These are phyloP conservation scores for Hordeum marinum DNA, from an alignment of 176 grass and related monocot species.

Conservation along the genomic window DNA sequence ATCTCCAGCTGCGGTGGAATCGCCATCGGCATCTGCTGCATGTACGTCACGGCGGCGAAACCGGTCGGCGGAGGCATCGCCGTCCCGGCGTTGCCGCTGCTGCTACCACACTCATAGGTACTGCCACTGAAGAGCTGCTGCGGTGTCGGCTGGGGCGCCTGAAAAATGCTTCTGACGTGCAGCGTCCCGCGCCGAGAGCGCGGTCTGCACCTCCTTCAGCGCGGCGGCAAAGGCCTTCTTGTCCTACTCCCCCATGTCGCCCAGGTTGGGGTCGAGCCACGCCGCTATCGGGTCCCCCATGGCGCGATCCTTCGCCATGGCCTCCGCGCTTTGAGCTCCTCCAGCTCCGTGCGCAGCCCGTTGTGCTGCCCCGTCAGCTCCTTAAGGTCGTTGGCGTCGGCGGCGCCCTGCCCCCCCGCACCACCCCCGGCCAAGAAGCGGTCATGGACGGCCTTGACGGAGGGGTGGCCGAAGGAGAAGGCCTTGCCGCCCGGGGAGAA, in stretches of 20 bases:
- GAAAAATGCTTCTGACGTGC: too few species aligned
- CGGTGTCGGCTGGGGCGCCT: too few species aligned
- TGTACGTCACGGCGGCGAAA: too few species aligned
- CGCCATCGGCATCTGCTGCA: too few species aligned
- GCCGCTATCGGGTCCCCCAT: background rate
- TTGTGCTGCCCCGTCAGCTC: conserved; percentile 22
- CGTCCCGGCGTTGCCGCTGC: too few species aligned
- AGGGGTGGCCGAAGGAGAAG: conserved; percentile 54
- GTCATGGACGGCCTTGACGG: conserved; percentile 12
- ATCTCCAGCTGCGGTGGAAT: too few species aligned
- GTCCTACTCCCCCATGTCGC: background rate
- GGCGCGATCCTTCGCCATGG: background rate
- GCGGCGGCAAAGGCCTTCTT: background rate
- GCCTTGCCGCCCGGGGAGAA: conserved; percentile 49
- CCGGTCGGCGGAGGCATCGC: too few species aligned
- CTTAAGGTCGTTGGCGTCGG: background rate
- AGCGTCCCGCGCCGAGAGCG: background rate
- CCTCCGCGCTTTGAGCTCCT: conserved; percentile 1
- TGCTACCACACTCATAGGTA: too few species aligned
- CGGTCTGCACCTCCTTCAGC: background rate
- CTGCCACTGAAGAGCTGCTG: too few species aligned
- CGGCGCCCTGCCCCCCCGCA: background rate
- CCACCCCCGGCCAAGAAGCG: background rate
- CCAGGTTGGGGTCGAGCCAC: background rate
- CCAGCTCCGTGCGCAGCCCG: conserved; percentile 9